A percentile compares a stretch with the other conserved stretches of the same genome.
Conservation (phyloP, 352 stramenopile species). For the Phytopythium oedochilum region DNA sequence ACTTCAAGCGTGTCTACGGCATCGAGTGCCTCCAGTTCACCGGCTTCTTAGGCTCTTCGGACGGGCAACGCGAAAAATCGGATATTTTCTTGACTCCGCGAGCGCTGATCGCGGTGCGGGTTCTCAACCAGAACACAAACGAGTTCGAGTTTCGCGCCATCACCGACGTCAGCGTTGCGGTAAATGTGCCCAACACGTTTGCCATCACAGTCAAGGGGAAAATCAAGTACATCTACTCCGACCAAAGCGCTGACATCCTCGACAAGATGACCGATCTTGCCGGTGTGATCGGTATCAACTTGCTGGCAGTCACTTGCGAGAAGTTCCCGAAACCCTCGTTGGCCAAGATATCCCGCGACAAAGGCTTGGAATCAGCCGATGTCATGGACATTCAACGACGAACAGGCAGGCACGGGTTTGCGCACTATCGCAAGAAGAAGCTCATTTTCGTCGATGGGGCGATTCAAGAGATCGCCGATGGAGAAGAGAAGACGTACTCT, state of each 20-base stretch:
- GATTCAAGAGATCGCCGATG: constrained; percentile 41
- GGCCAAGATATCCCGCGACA: constrained; percentile 28
- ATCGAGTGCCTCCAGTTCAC: constrained; percentile 74
- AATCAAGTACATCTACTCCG: constrained; percentile 69
- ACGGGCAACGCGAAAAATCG: constrained; percentile 71
- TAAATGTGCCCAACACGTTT: constrained; percentile 49
- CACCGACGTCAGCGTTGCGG: constrained; percentile 38
- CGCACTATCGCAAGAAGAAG: constrained; percentile 57
- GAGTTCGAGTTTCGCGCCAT: constrained; percentile 74
- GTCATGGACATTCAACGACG: constrained; percentile 52
- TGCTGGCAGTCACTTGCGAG: constrained; percentile 24
- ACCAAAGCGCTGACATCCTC: constrained; percentile 50
- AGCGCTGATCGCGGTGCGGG: constrained; percentile 53
- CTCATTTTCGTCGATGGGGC: constrained; percentile 48
- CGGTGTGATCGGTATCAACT: constrained; percentile 58
- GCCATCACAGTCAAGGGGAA: constrained; percentile 56
- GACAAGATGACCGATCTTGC: constrained; percentile 58
- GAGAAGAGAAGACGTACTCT: constrained; percentile 50
- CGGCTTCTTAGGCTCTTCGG: constrained; percentile 61
- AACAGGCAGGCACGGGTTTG: constrained; percentile 53
- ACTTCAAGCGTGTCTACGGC: constrained; percentile 66
- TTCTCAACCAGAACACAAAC: constrained; percentile 65
- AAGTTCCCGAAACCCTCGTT: constrained; percentile 53
- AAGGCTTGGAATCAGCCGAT: constrained; percentile 32
- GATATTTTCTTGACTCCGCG: constrained; percentile 66